Conservation (phyloP, 2,329 filamentous ascomycete species). For the Aspergillus aculeatinus region DNA sequence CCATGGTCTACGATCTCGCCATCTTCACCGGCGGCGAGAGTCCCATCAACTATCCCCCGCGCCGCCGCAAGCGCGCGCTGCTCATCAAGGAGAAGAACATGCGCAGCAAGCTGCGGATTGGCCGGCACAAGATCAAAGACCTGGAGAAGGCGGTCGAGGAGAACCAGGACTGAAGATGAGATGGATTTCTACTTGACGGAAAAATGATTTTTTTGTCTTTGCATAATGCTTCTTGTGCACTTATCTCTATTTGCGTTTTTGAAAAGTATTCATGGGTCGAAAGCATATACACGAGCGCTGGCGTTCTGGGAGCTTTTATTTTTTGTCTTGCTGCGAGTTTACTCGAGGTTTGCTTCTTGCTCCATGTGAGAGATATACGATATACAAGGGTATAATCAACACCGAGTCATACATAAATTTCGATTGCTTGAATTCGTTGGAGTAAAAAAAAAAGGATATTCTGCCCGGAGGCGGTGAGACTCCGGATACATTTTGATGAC, state of each 20-base stretch:
- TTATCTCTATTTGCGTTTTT: no score
- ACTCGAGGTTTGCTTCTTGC: no score
- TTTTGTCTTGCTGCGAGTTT: neutral
- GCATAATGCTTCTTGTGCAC: no score
- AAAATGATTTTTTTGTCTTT: no score
- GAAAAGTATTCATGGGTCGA: neutral
- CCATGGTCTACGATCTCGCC: slow-evolving; percentile 34
- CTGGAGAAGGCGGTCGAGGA: slow-evolving; percentile 19
- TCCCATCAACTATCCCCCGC: slow-evolving; percentile 45
- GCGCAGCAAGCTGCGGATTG: slow-evolving; percentile 16
- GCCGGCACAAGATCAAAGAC: slow-evolving; percentile 17
- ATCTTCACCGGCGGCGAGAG: slow-evolving; percentile 43
- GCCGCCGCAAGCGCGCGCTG: slow-evolving; percentile 36
- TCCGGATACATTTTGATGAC: no score
- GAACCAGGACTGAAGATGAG: neutral
- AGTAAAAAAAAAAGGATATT: no score
- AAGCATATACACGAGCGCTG: neutral
- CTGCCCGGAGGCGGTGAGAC: no score
- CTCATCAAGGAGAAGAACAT: slow-evolving; percentile 31
- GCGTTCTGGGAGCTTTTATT: neutral
- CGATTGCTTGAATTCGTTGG: no score
- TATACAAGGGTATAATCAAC: no score
- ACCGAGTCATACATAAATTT: no score
- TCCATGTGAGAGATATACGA: no score
- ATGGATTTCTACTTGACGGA: neutral